Conservation (phyloP, 768 basidiomycete genomes). For the Trametopsis cervina region DNA sequence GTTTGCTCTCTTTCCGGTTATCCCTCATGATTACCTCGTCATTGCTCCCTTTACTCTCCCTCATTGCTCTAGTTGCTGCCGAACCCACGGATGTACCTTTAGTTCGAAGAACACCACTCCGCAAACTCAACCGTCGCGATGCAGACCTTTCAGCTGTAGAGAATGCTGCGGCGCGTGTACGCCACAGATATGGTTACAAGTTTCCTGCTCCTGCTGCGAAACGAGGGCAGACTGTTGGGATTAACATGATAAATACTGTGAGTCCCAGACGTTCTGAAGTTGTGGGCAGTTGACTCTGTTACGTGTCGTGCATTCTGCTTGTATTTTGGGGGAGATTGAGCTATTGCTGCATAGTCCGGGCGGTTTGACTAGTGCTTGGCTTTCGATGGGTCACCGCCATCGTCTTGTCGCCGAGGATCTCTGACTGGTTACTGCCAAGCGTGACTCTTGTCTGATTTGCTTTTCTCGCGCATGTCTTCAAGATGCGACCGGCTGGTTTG, state of each 20-base stretch:
- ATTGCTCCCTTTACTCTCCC: conserved; percentile 10
- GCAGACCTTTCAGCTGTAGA: background rate
- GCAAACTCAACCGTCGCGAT: background rate
- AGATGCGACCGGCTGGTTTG: background rate
- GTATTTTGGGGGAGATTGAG: no score
- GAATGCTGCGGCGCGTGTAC: conserved; percentile 1
- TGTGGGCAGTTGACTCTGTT: no score
- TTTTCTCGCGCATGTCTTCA: no score
- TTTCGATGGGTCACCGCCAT: no score
- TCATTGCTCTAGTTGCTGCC: conserved; percentile 10
- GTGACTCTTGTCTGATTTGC: no score
- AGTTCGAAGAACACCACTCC: conserved; percentile 2
- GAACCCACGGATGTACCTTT: conserved; percentile 11
- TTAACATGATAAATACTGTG: conserved; percentile 14
- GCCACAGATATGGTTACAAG: conserved; percentile 9
- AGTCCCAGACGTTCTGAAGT: background rate
- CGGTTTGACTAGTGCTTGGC: no score
- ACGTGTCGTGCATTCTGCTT: no score
- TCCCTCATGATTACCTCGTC: conserved; percentile 6
- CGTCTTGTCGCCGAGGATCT: no score
- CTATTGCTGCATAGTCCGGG: no score
- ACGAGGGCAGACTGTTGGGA: conserved; percentile 13
- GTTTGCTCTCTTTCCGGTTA: conserved; percentile 1
- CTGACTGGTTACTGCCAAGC: no score
- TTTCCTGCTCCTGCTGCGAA: background rate